These are phyloP conservation scores for Neonectria sp. DNA, from an alignment of 2,329 filamentous ascomycete species.

Conservation along the genomic window DNA sequence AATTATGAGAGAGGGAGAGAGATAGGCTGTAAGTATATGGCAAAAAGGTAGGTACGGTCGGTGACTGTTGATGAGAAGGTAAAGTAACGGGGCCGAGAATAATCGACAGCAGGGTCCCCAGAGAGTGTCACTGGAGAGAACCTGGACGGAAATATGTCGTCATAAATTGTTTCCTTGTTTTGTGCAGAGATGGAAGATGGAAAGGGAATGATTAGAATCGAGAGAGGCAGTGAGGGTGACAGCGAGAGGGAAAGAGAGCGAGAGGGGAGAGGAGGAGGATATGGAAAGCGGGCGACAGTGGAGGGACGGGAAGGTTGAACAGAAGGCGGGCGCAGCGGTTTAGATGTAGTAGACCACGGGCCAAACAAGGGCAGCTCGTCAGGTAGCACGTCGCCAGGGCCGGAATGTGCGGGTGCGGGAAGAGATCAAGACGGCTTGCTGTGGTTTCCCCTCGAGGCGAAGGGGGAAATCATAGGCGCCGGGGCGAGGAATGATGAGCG, in stretches of 20 bases:
- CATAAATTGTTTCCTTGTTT: constrained; percentile 1
- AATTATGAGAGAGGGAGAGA: constrained; percentile 1
- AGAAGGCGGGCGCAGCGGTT: constrained; percentile 37
- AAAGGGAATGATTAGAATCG: constrained; percentile 17
- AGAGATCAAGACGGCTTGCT: constrained; percentile 35
- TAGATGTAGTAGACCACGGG: constrained; percentile 45
- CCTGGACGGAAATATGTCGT: constrained; percentile 2
- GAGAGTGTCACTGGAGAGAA: not conserved
- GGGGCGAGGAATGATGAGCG: constrained; percentile 54
- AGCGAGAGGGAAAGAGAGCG: constrained; percentile 2
- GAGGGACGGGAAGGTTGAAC: constrained; percentile 13
- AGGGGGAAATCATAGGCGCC: constrained; percentile 50
- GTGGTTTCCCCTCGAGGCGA: constrained; percentile 42
- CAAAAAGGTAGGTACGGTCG: constrained; percentile 28
- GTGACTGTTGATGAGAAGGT: constrained; percentile 15
- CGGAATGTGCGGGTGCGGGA: constrained; percentile 46
- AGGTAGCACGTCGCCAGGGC: constrained; percentile 40
- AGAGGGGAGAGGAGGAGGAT: constrained; percentile 10
- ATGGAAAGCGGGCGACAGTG: constrained; percentile 26
- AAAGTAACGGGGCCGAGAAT: constrained; percentile 27
- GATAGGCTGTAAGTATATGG: constrained; percentile 17
- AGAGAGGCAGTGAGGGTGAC: constrained; percentile 3
- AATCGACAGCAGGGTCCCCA: constrained; percentile 17
- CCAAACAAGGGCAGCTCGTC: constrained; percentile 47
- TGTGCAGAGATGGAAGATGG: constrained; percentile 14